A percentile compares a stretch with the other conserved stretches of the same genome.
Evolutionary conservation across 345 rosid species (phyloP).

Genomic region (Capsella bursapastoris): DNA sequence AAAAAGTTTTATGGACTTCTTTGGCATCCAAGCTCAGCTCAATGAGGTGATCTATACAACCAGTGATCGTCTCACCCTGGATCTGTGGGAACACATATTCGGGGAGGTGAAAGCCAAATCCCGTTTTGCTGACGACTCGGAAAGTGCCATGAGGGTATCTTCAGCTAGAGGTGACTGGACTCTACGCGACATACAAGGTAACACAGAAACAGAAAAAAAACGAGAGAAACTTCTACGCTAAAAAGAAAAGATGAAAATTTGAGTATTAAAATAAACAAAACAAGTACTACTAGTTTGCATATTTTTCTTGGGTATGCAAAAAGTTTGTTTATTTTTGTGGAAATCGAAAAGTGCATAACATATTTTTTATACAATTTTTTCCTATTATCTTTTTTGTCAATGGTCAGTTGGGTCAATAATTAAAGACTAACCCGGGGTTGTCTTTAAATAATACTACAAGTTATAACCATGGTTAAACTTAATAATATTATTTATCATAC

Average conservation of each 20-base stretch:
- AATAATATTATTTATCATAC: neutral
- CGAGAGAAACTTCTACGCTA: constrained; percentile 42
- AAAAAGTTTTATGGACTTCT: constrained; percentile 18
- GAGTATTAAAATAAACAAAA: too few relatives aligned
- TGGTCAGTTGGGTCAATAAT: too few relatives aligned
- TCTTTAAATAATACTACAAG: neutral
- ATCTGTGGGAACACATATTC: constrained; percentile 62
- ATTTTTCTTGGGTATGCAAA: too few relatives aligned
- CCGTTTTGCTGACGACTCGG: constrained; percentile 46
- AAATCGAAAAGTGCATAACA: too few relatives aligned
- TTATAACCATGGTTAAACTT: constrained; percentile 7
- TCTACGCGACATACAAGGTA: constrained; percentile 42
- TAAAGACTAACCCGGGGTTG: too few relatives aligned
- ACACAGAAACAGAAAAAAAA: neutral
- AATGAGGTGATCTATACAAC: constrained; percentile 46
- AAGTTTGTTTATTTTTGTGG: too few relatives aligned
- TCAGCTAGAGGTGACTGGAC: constrained; percentile 65
- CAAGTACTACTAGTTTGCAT: too few relatives aligned
- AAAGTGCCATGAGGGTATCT: constrained; percentile 52
- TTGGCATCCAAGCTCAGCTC: constrained; percentile 47
- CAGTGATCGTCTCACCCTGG: constrained; percentile 49
- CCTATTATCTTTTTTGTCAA: too few relatives aligned
- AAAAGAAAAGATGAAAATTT: too few relatives aligned
- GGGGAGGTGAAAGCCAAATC: constrained; percentile 50
- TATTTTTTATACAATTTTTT: too few relatives aligned